phyloP scores from a whole-genome alignment of 2,329 filamentous ascomycete species.

The Domatiomyces globalis region DNA sequence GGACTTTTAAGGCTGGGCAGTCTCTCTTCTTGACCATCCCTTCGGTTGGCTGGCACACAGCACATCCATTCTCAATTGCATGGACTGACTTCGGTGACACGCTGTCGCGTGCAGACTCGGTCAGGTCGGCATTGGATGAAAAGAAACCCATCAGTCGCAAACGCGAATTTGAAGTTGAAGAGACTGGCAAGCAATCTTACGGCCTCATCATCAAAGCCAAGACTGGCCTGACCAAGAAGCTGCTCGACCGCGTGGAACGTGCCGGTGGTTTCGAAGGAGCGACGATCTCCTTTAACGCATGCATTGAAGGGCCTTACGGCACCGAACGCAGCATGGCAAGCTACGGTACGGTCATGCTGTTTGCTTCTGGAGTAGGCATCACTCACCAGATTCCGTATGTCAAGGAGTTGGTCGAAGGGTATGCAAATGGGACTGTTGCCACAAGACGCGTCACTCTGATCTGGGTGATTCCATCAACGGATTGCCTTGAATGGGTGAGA shows the following conservation, averaged over 20 bases:
- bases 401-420: slow-evolving; percentile 57
- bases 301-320: slow-evolving; percentile 81
- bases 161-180: slow-evolving; percentile 38
- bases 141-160: slow-evolving; percentile 25
- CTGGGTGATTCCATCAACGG: slow-evolving; percentile 83
- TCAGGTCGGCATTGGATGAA: slow-evolving; percentile 8
- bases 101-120: slow-evolving; percentile 8
- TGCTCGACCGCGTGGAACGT: slow-evolving; percentile 59
- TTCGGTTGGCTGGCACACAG: slow-evolving; percentile 53
- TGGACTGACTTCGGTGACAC: slow-evolving; percentile 50
- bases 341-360: slow-evolving; percentile 80
- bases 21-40: slow-evolving; percentile 63
- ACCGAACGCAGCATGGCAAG: slow-evolving; percentile 75
- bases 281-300: slow-evolving; percentile 51
- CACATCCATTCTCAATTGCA: slow-evolving; percentile 64
- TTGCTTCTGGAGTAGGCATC: slow-evolving; percentile 87
- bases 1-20: slow-evolving; percentile 53
- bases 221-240: slow-evolving; percentile 70
- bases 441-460: slow-evolving; percentile 70
- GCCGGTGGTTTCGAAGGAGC: slow-evolving; percentile 41
- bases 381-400: slow-evolving; percentile 88
- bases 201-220: slow-evolving; percentile 79
- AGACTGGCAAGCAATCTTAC: slow-evolving; percentile 42
- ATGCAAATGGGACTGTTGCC: slow-evolving; percentile 56
- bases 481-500: slow-evolving; percentile 84